A percentile compares a stretch with the other conserved stretches of the same genome.
Evolutionary conservation across 129 eudicot genomes (phyloP).

Genomic region (Ambrosia artemisiifolia): DNA sequence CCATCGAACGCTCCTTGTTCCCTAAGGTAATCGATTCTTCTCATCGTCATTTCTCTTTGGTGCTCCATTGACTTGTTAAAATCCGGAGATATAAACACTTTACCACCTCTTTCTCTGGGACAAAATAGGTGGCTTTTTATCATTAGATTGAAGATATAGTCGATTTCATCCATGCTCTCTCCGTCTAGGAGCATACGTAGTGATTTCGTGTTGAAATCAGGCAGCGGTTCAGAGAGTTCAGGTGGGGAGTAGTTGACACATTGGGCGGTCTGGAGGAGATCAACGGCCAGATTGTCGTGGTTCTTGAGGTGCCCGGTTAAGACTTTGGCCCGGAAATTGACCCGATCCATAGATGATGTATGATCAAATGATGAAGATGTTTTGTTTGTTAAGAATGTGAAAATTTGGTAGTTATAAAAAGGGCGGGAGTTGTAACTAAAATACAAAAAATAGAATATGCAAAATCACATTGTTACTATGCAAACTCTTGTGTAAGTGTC

Average conservation of each 20-base stretch:
- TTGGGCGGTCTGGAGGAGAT: conserved; percentile 24
- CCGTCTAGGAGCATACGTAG: conserved; percentile 70
- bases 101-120: conserved; percentile 53
- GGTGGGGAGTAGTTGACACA: conserved; percentile 74
- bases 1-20: conserved; percentile 55
- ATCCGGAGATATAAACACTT: conserved; percentile 61
- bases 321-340: conserved; percentile 50
- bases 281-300: conserved; percentile 7
- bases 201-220: conserved; percentile 44
- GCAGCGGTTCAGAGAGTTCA: conserved; percentile 39
- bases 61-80: conserved; percentile 78
- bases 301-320: conserved; percentile 50
- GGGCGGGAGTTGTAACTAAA: background rate
- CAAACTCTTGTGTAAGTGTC: background rate
- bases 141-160: conserved; percentile 58
- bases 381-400: background rate
- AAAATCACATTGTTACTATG: background rate
- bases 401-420: background rate
- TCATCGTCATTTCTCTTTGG: conserved; percentile 83
- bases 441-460: background rate
- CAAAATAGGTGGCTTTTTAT: conserved; percentile 48
- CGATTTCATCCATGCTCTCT: conserved; percentile 54
- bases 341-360: conserved; percentile 42
- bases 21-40: conserved; percentile 43
- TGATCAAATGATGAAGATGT: background rate